Evolutionary conservation across 306 rosid genomes (phyloP).

Genomic region (Elaeagnus macrophylla): DNA sequence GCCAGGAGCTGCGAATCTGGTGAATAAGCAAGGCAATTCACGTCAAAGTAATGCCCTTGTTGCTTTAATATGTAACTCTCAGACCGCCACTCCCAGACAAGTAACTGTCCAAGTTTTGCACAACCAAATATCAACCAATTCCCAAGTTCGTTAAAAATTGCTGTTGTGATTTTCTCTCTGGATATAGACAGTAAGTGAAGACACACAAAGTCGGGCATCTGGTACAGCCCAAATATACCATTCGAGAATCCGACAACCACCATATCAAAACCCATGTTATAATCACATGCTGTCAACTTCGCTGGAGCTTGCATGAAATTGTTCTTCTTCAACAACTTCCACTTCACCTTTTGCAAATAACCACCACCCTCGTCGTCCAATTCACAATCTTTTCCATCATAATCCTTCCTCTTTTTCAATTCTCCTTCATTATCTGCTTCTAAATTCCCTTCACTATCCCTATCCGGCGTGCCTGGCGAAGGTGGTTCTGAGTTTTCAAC

Average conservation of each 20-base stretch:
- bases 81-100: conserved; percentile 96
- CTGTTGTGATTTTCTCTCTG: conserved; percentile 75
- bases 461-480: conserved; percentile 53
- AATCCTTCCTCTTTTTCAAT: conserved; percentile 52
- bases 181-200: conserved; percentile 70
- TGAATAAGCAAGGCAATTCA: conserved; percentile 74
- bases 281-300: conserved; percentile 66
- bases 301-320: conserved; percentile 46
- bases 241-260: conserved; percentile 77
- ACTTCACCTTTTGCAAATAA: conserved; percentile 54
- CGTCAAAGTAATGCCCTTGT: conserved; percentile 98
- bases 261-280: conserved; percentile 68
- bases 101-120: conserved; percentile 81
- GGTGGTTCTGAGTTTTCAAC: conserved; percentile 32
- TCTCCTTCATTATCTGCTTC: conserved; percentile 23
- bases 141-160: conserved; percentile 70
- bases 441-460: conserved; percentile 46
- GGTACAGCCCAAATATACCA: conserved; percentile 82
- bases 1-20: conserved; percentile 80
- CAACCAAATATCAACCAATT: conserved; percentile 91
- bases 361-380: conserved; percentile 35
- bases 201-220: conserved; percentile 92
- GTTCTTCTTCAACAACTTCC: conserved; percentile 79
- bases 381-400: conserved; percentile 20
- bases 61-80: conserved; percentile 90